These are phyloP conservation scores for Rostrohypoxylon terebratum DNA, from an alignment of 495 filamentous ascomycete genomes.

Conservation along the genomic window DNA sequence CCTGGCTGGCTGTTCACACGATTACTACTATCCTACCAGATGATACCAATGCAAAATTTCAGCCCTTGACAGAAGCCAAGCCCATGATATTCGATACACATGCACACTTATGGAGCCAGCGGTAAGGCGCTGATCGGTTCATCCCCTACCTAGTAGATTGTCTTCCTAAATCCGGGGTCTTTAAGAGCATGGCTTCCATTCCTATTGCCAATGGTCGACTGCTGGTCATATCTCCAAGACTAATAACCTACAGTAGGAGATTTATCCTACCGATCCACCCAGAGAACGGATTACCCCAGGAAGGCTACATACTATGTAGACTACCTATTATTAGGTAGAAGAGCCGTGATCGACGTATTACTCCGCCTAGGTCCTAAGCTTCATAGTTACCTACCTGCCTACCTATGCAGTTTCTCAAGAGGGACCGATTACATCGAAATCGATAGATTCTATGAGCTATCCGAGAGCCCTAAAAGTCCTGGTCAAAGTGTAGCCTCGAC, in stretches of 20 bases:
- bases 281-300: background rate
- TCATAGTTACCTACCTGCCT: too few species aligned
- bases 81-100: slow-evolving; percentile 6
- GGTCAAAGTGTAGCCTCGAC: slow-evolving; percentile 17
- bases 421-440: slow-evolving; percentile 24
- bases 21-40: slow-evolving; percentile 37
- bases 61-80: slow-evolving; percentile 28
- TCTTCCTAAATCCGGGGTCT: background rate
- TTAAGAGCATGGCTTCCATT: background rate
- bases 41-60: slow-evolving; percentile 20
- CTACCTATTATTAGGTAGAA: too few species aligned
- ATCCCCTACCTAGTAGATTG: background rate
- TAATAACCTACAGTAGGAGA: background rate
- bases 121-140: background rate
- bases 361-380: background rate
- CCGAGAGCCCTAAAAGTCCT: background rate
- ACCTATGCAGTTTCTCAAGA: slow-evolving; percentile 5
- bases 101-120: slow-evolving; percentile 18
- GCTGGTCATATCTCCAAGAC: background rate
- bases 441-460: slow-evolving; percentile 19
- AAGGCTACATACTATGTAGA: background rate
- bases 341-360: background rate
- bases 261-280: background rate
- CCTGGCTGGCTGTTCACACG: slow-evolving; percentile 19
- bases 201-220: background rate